Evolutionary conservation across 202 grass and related monocot species (phyloP), one percentile per base, ranked within the genome.

Genomic region (Panicum hallii): DNA sequence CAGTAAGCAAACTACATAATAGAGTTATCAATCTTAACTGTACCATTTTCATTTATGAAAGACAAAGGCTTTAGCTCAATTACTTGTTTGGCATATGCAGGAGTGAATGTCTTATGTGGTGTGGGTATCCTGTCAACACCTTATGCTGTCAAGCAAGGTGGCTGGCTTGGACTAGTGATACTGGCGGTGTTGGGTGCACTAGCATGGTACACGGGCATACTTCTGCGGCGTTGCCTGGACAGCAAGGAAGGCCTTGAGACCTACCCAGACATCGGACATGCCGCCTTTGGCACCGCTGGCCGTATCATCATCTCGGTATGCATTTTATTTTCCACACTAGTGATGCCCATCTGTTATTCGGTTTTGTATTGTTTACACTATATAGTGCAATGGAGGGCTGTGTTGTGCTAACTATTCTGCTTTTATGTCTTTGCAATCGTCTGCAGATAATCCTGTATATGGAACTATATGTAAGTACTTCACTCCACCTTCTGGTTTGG

Each of bases 251-350:
- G 91, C 9, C 82, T 98, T 20, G 84, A 94, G 72, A 95, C 96
- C 2, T 98, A 95, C 72, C 96, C 96, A 50, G 96, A 98, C 20
- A 95, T 98, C 13, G 96, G 96, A 3, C 96, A 98, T 75, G 96
- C 93, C 0, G 93, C 96, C 70, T 98, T 98, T 79, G 96, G 96
- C 30, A 95, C 93, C 57, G 40, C 80, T 6, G 96, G 93, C 0
- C 91, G 96, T 11, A 74, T 98, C 65, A 75, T 77, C 41, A 94
- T 98, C 63, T 98, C 93, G 67, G 96, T 95, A 88, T 74, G 50
- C 64, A 34, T 63, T 74, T 52, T 63, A 41, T 56, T 50, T 74
- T 53, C 23, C 28, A 38, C 28, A 36, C 16, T 53, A 74, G 9
- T 38, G 12, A 32, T 63, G 28, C 30, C 30, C 55, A 60, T 17